Conservation (phyloP, 768 basidiomycete genomes). For the Mycena epipterygia region DNA sequence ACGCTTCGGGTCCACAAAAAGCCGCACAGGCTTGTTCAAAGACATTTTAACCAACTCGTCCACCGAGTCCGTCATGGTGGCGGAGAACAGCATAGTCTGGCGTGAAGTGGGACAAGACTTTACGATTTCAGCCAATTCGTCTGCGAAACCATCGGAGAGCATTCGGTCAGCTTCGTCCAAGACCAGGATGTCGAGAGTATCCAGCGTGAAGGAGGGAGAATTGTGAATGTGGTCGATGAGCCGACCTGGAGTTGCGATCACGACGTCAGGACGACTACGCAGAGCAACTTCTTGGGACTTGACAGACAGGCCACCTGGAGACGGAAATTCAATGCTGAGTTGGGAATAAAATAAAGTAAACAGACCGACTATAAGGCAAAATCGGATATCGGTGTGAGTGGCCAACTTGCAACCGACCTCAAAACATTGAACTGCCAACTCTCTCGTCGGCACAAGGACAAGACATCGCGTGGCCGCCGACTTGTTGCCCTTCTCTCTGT, state of each 20-base stretch:
- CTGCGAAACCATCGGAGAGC: slow-evolving; percentile 95
- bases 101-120: slow-evolving; percentile 88
- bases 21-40: slow-evolving; percentile 90
- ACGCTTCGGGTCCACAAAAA: slow-evolving; percentile 96
- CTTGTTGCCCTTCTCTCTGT: slow-evolving; percentile 90
- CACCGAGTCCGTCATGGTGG: slow-evolving; percentile 98
- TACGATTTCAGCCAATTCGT: slow-evolving; percentile 95
- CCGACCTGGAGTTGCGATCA: slow-evolving; percentile 97
- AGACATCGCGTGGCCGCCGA: slow-evolving; percentile 92
- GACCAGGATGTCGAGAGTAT: slow-evolving; percentile 92
- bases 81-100: slow-evolving; percentile 99
- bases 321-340: slow-evolving; percentile 21
- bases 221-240: slow-evolving; percentile 98
- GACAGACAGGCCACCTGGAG: slow-evolving; percentile 88
- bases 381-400: slow-evolving; percentile 88
- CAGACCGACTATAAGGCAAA: slow-evolving; percentile 93
- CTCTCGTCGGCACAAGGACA: slow-evolving; percentile 93
- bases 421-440: slow-evolving; percentile 95
- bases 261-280: slow-evolving; percentile 90
- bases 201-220: slow-evolving; percentile 92
- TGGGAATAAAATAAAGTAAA: slow-evolving; percentile 35
- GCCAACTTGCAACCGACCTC: slow-evolving; percentile 91
- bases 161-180: slow-evolving; percentile 99
- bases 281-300: slow-evolving; percentile 92
- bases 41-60: slow-evolving; percentile 95